Evolutionary conservation across 148 eudicot genomes (phyloP), one percentile per base, ranked within the genome.

Genomic region (Suaeda aralocaspica): DNA sequence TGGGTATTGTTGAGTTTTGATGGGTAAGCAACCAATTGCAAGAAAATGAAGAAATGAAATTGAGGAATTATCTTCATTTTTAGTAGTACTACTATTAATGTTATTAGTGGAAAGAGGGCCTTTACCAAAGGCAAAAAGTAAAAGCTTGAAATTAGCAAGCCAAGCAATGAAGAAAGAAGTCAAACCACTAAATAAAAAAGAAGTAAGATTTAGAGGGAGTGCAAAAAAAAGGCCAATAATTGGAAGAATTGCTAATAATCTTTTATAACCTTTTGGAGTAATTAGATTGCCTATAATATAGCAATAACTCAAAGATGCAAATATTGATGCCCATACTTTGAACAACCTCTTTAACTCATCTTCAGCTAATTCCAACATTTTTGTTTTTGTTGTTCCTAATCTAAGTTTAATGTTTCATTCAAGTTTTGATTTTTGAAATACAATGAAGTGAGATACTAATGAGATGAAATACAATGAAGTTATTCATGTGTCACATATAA

Each of bases 61-160:
- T 21, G 74, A 58, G 22, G 77, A 73, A 36, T 62, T n/a, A n/a
- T n/a, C n/a, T n/a, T n/a, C n/a, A n/a, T n/a, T n/a, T n/a, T n/a
- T n/a, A n/a, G n/a, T n/a, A n/a, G n/a, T n/a, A n/a, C n/a, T n/a
- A n/a, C n/a, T n/a, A n/a, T n/a, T n/a, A n/a, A n/a, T n/a, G n/a
- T n/a, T n/a, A n/a, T n/a, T 62, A 18, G 84, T 73, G 50, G 13
- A 74, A 61, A 86, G 79, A 13, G 89, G 87, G 22, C 82, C 85
- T 7, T 46, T 51, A 21, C 58, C 84, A 42, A 86, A 82, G 4
- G 85, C 78, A 56, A 86, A 82, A 31, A 77, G 74, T 31, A 86
- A 52, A 64, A 86, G 76, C 42, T 86, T 86, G 76, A 83, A 81
- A 58, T 71, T 79, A 7, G 82, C 80, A 31, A 86, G 90, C 87